Base-by-base conservation (phyloP, 2,329 filamentous ascomycete species). In the Xylaria sp. region DNA sequence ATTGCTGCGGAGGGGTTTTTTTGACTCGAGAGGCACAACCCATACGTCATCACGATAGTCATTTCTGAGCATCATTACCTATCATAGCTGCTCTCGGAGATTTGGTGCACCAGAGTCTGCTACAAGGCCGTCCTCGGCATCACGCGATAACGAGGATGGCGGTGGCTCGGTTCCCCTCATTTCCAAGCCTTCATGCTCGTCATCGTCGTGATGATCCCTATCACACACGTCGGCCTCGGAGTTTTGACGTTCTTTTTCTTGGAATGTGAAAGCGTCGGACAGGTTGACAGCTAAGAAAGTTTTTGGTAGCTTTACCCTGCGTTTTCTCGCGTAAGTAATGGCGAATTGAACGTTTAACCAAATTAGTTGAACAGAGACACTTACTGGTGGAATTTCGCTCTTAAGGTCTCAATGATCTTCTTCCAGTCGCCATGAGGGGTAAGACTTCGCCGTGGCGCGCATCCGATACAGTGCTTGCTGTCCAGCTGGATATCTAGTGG, bases 401-500 rank as follows among this genome's bases (percentile, higher is more conserved):
- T 90, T 72, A 99, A 84, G 1, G 94, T 98, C 82, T 97, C 94
- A 74, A 99, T 93, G n/a, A 99, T 93, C 76, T 95, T 89, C 82
- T 97, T 95, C 95, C 96, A 99, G 80, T 99, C 93, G 46, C 90
- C 90, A 81, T 99, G 97, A 2, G 93, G 89, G 2, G 95, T 98
- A 76, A 99, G 83, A 78, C 93, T 97, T 71, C 96, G 88, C 72
- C 94, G 87, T n/a, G 94, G 94, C 7, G 95, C 94, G 79, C 93
- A 97, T 50, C 95, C 94, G 76, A 99, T 99, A 80, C 94, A 97
- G 80, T 99, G 96, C 76, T 96, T 93, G 75, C 93, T 96, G 80
- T 99, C 96, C 34, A 99, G 89, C 83, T 97, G 94, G 73, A 99
- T 94, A 79, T 99, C 95, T 34, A 99, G 86, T 5, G 96, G 96